Evolutionary conservation across 164 flowering plant genomes (phyloP).

Genomic region (Aristolochia californica): DNA sequence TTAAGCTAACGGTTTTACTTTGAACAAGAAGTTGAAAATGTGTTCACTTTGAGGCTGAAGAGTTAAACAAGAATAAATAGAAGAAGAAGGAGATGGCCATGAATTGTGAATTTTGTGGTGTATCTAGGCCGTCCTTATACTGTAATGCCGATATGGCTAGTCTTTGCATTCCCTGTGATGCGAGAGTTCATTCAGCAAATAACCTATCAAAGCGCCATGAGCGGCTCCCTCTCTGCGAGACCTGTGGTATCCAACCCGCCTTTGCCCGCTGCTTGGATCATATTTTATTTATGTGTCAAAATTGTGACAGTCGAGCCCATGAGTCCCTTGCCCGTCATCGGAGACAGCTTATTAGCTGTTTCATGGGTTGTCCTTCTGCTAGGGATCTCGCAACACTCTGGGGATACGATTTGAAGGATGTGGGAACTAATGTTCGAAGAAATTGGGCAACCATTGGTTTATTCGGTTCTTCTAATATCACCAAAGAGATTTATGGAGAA

Average conservation of each 20-base stretch:
- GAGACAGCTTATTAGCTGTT: slow-evolving; percentile 30
- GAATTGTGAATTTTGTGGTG: slow-evolving; percentile 58
- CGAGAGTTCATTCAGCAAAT: slow-evolving; percentile 67
- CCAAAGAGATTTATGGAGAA: slow-evolving; percentile 5
- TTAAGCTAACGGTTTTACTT: too few relatives aligned
- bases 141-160: slow-evolving; percentile 63
- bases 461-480: slow-evolving; percentile 5
- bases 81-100: slow-evolving; percentile 35
- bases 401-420: slow-evolving; percentile 36
- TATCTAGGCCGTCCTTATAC: slow-evolving; percentile 43
- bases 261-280: slow-evolving; percentile 46
- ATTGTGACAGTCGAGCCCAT: slow-evolving; percentile 45
- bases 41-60: not conserved
- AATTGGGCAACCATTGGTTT: slow-evolving; percentile 12
- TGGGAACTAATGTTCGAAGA: slow-evolving; percentile 6
- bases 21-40: too few relatives aligned
- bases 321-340: slow-evolving; percentile 25
- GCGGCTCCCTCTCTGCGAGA: slow-evolving; percentile 50
- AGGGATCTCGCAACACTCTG: slow-evolving; percentile 55
- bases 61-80: not conserved
- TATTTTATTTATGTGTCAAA: slow-evolving; percentile 37
- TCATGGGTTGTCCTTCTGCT: slow-evolving; percentile 63
- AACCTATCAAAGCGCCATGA: slow-evolving; percentile 47
- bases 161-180: slow-evolving; percentile 70
- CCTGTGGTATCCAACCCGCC: slow-evolving; percentile 36